Base-by-base conservation (phyloP, 2,329 filamentous ascomycete species). In the Venturia pyrina region DNA sequence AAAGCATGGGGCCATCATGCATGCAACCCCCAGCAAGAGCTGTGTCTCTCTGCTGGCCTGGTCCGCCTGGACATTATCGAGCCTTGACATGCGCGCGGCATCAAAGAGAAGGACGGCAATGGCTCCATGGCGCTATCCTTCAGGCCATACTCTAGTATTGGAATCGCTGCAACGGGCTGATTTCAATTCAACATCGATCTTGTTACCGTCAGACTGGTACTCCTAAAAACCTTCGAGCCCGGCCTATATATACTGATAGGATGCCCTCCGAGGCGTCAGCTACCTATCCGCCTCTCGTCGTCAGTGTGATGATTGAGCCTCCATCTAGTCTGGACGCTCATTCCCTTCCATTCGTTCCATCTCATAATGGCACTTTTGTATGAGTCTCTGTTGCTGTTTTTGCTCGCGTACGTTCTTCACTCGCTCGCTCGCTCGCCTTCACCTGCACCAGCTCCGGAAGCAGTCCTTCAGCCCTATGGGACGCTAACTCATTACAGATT, bases 231-330 rank as follows among this genome's bases (percentile, higher is more conserved):
- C 53, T 46, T 59, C 53, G 21, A 24, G 53, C 63, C 24, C 60
- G 44, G 63, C 37, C 63, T 65, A 65, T 65, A 65, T 65, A 65
- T 56, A 41, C 63, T 59, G 21, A 65, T 37, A 53, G 24, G 43
- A 57, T 24, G 41, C 63, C 63, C 63, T 59, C 50, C 34, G 50
- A 44, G 7, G 28, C 3, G 48, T n/a, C 32, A 40, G 44, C 37
- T 37, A 19, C 43, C 21, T 48, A 17, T 48, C 32, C 53, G 48
- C 44, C 48, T 19, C 41, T 19, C 63, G 34, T 64, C 24, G 34
- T 60, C 63, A 53, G n/a, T 65, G 63, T 65, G 63, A 65, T 65
- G 63, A 65, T 41, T 44, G 63, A 57, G 63, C 48, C 62, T 65
- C 50, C 63, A 41, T 44, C 53, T n/a, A 32, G 28, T 65, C 15